Conservation (phyloP, 768 basidiomycete species). For the Hygrocybe coccinea region DNA sequence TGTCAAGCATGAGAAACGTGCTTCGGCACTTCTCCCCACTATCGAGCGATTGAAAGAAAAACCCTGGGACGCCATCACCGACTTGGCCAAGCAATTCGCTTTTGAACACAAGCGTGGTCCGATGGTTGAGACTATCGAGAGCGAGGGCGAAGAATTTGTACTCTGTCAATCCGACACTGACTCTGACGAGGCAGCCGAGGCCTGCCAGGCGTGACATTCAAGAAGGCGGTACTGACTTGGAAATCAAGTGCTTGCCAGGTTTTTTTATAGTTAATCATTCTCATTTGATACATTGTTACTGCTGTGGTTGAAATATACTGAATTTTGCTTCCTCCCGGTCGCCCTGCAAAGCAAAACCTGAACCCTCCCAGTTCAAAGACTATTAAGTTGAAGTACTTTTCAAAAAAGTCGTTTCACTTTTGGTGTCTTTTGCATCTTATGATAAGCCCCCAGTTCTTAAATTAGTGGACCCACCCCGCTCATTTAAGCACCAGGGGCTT, state of each 20-base stretch:
- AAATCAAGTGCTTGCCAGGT: not conserved
- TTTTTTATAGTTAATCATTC: too few species aligned
- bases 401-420: not conserved
- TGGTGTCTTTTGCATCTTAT: too few species aligned
- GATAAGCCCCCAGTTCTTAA: too few species aligned
- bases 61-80: not conserved
- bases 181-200: not conserved
- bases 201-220: not conserved
- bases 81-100: not conserved
- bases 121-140: not conserved
- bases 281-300: too few species aligned
- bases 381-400: not conserved
- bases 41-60: not conserved
- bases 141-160: not conserved
- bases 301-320: too few species aligned
- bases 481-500: conserved; percentile 25
- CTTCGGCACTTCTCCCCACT: not conserved
- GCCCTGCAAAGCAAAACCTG: not conserved
- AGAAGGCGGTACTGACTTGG: not conserved
- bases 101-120: not conserved
- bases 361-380: not conserved
- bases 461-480: too few species aligned
- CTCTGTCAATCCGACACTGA: not conserved
- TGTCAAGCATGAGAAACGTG: not conserved
- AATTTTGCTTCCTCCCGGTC: not conserved